These are phyloP conservation scores for Aspergillus tubingensis DNA, from an alignment of 2,329 filamentous ascomycete genomes.

Conservation along the genomic window DNA sequence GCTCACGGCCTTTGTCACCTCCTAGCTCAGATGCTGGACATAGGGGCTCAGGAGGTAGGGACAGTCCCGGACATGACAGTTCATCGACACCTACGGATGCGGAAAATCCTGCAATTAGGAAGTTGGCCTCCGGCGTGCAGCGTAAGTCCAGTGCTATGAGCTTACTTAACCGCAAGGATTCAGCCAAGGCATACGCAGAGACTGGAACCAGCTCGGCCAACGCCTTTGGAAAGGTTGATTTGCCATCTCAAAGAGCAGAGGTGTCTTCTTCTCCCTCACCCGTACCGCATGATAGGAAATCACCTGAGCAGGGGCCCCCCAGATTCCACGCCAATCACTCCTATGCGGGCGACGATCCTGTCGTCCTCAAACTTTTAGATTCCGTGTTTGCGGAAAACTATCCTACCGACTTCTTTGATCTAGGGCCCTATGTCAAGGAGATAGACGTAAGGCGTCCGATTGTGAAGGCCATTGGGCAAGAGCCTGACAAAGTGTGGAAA, in stretches of 20 bases:
- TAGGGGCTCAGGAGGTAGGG: conserved; percentile 28
- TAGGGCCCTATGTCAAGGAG: conserved; percentile 79
- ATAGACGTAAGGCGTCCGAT: conserved; percentile 58
- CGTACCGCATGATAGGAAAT: conserved; percentile 36
- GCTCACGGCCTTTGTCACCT: conserved; percentile 37
- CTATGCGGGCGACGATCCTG: conserved; percentile 75
- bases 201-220: conserved; percentile 65
- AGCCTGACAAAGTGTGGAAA: conserved; percentile 69
- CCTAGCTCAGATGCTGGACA: conserved; percentile 38
- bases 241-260: conserved; percentile 46
- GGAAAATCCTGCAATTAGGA: conserved; percentile 34
- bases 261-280: conserved; percentile 40
- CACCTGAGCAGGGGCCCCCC: conserved; percentile 30
- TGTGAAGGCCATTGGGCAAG: conserved; percentile 55
- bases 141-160: conserved; percentile 59
- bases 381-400: conserved; percentile 74
- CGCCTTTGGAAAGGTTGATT: conserved; percentile 65
- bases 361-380: conserved; percentile 68
- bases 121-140: conserved; percentile 30
- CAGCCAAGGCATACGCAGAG: conserved; percentile 63
- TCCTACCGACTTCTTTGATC: conserved; percentile 60
- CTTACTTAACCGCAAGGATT: conserved; percentile 60
- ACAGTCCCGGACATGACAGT: conserved; percentile 32
- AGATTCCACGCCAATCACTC: conserved; percentile 70
- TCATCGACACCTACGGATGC: conserved; percentile 33